Percentiles rank a stretch among this genome's conserved stretches.
These are phyloP conservation scores for Colletotrichum theobromicola DNA, from an alignment of 2,329 filamentous ascomycete species.

Conservation along the genomic window DNA sequence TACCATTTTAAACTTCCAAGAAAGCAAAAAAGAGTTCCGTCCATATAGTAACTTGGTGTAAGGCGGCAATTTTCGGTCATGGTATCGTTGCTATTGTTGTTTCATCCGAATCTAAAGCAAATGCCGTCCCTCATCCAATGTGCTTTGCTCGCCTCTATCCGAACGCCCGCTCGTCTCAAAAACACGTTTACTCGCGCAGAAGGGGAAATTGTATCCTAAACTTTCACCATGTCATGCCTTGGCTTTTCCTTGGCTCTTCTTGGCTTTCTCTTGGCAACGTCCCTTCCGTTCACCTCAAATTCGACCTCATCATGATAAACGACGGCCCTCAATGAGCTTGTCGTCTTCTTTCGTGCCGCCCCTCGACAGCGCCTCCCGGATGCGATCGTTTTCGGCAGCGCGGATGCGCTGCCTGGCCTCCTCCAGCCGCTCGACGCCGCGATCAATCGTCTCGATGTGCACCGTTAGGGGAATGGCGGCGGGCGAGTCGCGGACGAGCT, in stretches of 20 bases:
- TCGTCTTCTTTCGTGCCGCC: slow-evolving; percentile 46
- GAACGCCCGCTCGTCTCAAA: slow-evolving; percentile 17
- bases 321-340: slow-evolving; percentile 42
- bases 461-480: slow-evolving; percentile 68
- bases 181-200: not conserved
- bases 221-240: not conserved
- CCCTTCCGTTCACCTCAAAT: not conserved
- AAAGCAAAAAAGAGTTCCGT: not conserved
- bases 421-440: slow-evolving; percentile 75
- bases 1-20: not conserved
- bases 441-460: slow-evolving; percentile 77
- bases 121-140: slow-evolving; percentile 2
- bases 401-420: slow-evolving; percentile 64
- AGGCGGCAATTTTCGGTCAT: not conserved
- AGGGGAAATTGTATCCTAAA: not conserved
- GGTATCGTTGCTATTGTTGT: not conserved
- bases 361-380: slow-evolving; percentile 56
- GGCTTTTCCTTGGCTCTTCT: not conserved
- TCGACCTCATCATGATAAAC: not conserved
- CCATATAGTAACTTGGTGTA: not conserved
- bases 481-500: slow-evolving; percentile 55
- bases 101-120: slow-evolving; percentile 1
- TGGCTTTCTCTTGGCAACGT: not conserved
- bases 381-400: slow-evolving; percentile 62
- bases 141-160: not conserved